Conservation (phyloP, 148 eudicot genomes). For the Simmondsia chinensis region DNA sequence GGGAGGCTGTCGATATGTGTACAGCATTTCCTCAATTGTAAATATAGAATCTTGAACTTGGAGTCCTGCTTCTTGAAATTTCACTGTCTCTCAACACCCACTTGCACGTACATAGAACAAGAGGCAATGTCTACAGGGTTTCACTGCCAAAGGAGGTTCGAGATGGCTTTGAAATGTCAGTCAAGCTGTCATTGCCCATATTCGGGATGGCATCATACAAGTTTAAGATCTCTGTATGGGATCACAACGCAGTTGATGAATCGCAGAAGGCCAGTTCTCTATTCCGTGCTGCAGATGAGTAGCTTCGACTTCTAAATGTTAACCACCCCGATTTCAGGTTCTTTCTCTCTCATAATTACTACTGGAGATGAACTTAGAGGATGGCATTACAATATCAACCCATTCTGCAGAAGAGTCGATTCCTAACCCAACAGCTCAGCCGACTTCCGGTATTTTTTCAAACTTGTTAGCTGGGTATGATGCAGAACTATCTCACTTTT, state of each 20-base stretch:
- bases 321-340: constrained; percentile 16
- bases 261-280: constrained; percentile 1
- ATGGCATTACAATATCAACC: no score
- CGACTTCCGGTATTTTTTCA: no score
- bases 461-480: no score
- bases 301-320: constrained; percentile 11
- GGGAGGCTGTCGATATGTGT: no score
- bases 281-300: constrained; percentile 1
- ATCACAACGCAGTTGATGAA: constrained; percentile 1
- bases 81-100: constrained; percentile 52
- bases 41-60: no score
- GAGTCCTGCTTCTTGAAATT: constrained; percentile 72
- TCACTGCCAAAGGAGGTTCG: no score
- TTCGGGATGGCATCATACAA: constrained; percentile 16
- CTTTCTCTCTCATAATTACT: constrained; percentile 7
- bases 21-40: no score
- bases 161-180: constrained; percentile 3
- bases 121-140: no score
- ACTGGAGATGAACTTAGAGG: constrained; percentile 9
- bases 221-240: constrained; percentile 11
- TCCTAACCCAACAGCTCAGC: no score
- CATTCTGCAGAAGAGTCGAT: no score
- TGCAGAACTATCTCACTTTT: no score
- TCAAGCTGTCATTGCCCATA: constrained; percentile 7
- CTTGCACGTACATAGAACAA: no score